phyloP scores from a whole-genome alignment of 495 filamentous ascomycete genomes.

The Penicillium soppii region DNA sequence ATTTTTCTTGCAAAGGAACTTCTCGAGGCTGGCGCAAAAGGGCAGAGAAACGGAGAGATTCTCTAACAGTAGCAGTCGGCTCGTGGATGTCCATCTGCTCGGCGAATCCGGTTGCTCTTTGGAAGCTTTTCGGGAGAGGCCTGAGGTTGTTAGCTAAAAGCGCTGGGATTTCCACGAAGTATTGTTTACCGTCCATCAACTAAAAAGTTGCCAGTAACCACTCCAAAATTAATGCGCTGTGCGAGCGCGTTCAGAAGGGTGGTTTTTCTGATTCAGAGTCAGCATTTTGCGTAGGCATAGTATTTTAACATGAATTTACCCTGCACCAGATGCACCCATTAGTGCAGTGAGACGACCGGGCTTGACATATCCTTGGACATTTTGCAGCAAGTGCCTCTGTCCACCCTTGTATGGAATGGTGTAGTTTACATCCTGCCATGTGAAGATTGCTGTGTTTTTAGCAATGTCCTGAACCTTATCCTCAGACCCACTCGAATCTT shows the following conservation, averaged over 20 bases:
- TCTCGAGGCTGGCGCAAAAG: slow-evolving; percentile 58
- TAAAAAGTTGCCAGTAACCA: slow-evolving; percentile 49
- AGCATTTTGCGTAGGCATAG: not conserved
- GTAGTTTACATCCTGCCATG: slow-evolving; percentile 78
- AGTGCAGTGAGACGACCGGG: slow-evolving; percentile 71
- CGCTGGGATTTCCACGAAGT: too few relatives aligned
- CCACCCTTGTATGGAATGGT: slow-evolving; percentile 63
- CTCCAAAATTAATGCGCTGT: slow-evolving; percentile 54
- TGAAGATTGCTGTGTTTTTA: slow-evolving; percentile 65
- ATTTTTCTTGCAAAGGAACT: slow-evolving; percentile 57
- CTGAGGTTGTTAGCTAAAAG: slow-evolving; percentile 19
- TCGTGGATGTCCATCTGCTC: slow-evolving; percentile 67
- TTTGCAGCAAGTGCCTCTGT: slow-evolving; percentile 55
- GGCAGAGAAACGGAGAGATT: slow-evolving; percentile 60
- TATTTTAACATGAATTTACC: slow-evolving; percentile 28
- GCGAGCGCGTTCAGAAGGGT: slow-evolving; percentile 56
- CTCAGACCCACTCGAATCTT: slow-evolving; percentile 24
- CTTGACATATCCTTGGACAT: slow-evolving; percentile 68
- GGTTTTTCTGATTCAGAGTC: slow-evolving; percentile 42
- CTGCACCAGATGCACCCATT: slow-evolving; percentile 67
- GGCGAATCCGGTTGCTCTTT: slow-evolving; percentile 56
- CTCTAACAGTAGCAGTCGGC: slow-evolving; percentile 59
- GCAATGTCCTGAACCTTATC: slow-evolving; percentile 46
- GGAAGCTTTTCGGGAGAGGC: slow-evolving; percentile 47
- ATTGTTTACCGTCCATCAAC: slow-evolving; percentile 54